Evolutionary conservation across 345 rosid genomes (phyloP).

Genomic region (Sonneratia caseolaris): DNA sequence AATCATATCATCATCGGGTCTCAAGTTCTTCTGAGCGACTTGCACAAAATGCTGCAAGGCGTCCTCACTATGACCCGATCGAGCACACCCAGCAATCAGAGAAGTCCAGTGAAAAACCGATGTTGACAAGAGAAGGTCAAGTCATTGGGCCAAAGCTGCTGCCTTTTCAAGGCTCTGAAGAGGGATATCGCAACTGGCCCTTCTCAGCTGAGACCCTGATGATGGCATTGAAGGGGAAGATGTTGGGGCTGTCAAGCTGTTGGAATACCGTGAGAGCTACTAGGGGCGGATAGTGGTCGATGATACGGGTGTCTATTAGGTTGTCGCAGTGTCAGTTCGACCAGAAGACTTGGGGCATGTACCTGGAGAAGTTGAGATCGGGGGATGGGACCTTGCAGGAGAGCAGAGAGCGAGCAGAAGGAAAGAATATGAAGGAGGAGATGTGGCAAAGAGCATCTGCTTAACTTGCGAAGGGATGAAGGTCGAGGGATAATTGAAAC

Average conservation of each 20-base stretch:
- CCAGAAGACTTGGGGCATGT: slow-evolving; percentile 23
- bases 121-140: slow-evolving; percentile 25
- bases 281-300: slow-evolving; percentile 25
- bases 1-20: slow-evolving; percentile 22
- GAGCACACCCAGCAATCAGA: slow-evolving; percentile 29
- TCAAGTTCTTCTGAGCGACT: slow-evolving; percentile 19
- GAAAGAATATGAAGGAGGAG: neutral
- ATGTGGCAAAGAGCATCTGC: no score
- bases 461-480: no score
- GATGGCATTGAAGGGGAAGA: slow-evolving; percentile 41
- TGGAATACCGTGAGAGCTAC: slow-evolving; percentile 18
- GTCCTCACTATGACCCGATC: slow-evolving; percentile 20
- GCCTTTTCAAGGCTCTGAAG: slow-evolving; percentile 20
- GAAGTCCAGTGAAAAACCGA: slow-evolving; percentile 24
- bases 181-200: slow-evolving; percentile 14
- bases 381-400: slow-evolving; percentile 23
- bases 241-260: slow-evolving; percentile 23
- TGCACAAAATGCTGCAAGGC: slow-evolving; percentile 23
- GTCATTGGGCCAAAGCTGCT: slow-evolving; percentile 18
- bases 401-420: slow-evolving; percentile 12
- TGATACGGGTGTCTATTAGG: slow-evolving; percentile 29
- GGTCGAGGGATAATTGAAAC: no score
- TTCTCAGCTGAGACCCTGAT: slow-evolving; percentile 26
- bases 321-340: slow-evolving; percentile 24
- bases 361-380: slow-evolving; percentile 26